Evolutionary conservation across 805 yeast genomes (phyloP).

Genomic region (Lachancea lanzarotensis): DNA sequence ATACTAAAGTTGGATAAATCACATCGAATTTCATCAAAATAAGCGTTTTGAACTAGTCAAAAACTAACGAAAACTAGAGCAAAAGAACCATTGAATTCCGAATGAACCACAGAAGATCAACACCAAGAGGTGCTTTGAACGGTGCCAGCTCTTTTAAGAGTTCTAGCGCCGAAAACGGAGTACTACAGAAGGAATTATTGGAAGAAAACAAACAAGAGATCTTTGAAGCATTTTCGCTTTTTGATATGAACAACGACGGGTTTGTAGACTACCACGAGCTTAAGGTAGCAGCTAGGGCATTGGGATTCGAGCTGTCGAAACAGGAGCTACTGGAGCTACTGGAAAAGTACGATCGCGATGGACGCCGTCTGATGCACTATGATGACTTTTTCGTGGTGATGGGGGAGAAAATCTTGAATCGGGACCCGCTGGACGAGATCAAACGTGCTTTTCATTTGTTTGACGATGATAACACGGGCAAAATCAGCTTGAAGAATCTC

Average conservation of each 20-base stretch:
- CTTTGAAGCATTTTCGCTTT: constrained; percentile 82
- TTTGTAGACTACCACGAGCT: constrained; percentile 85
- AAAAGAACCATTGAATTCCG: background rate
- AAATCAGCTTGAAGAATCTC: constrained; percentile 71
- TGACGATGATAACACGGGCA: constrained; percentile 85
- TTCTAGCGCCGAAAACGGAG: constrained; percentile 10
- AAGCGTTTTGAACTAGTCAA: background rate
- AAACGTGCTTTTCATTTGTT: constrained; percentile 82
- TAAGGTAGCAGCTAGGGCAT: constrained; percentile 88
- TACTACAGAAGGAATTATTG: constrained; percentile 48
- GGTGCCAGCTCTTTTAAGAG: constrained; percentile 5
- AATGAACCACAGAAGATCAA: constrained; percentile 10
- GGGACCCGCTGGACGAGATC: constrained; percentile 93
- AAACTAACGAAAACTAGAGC: background rate
- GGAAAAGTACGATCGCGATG: constrained; percentile 74
- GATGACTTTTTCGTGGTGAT: constrained; percentile 71
- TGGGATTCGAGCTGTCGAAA: constrained; percentile 80
- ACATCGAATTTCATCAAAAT: too few relatives aligned
- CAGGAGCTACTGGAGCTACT: constrained; percentile 70
- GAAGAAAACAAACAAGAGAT: constrained; percentile 89
- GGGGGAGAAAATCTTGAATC: constrained; percentile 71
- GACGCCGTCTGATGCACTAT: constrained; percentile 62
- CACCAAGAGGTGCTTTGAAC: constrained; percentile 9
- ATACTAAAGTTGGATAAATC: background rate
- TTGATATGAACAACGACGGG: constrained; percentile 91